Conservation (phyloP, 257 asterid species). For the Przewalskia tangutica region DNA sequence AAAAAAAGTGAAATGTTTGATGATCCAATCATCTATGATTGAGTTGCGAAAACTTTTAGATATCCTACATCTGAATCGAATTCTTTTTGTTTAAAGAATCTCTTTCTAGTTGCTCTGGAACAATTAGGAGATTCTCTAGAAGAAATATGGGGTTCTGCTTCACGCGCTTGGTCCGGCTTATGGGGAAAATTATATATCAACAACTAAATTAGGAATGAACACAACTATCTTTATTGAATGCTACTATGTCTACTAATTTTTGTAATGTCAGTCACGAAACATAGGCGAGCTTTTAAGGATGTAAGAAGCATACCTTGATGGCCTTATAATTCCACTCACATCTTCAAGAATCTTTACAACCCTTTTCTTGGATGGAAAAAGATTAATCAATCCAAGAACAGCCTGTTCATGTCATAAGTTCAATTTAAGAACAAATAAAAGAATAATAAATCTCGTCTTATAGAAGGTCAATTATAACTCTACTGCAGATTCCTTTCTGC, state of each 20-base stretch:
- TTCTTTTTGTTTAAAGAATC: not conserved
- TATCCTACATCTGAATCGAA: not conserved
- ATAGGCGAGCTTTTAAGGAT: not conserved
- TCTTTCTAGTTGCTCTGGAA: not conserved
- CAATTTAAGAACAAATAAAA: slow-evolving; percentile 1
- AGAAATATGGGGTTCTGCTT: not conserved
- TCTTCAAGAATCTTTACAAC: slow-evolving; percentile 55
- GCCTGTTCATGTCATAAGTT: slow-evolving; percentile 25
- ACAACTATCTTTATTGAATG: not conserved
- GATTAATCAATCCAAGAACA: slow-evolving; percentile 44
- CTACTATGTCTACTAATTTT: not conserved
- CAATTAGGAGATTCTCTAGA: not conserved
- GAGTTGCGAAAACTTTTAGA: not conserved
- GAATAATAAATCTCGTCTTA: not conserved
- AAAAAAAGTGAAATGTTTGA: not conserved
- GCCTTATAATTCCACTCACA: slow-evolving; percentile 64
- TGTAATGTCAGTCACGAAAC: not conserved
- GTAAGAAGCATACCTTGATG: slow-evolving; percentile 51
- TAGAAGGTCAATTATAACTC: not conserved
- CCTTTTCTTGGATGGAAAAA: slow-evolving; percentile 62
- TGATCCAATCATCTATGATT: not conserved
- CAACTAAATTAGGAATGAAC: not conserved
- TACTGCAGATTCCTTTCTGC: not conserved
- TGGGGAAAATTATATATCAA: not conserved
- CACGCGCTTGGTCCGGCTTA: not conserved